A percentile compares a stretch with the other conserved stretches of the same genome.
Conservation (phyloP, 75 land plant genomes). For the Pseudotsuga menziesii region DNA sequence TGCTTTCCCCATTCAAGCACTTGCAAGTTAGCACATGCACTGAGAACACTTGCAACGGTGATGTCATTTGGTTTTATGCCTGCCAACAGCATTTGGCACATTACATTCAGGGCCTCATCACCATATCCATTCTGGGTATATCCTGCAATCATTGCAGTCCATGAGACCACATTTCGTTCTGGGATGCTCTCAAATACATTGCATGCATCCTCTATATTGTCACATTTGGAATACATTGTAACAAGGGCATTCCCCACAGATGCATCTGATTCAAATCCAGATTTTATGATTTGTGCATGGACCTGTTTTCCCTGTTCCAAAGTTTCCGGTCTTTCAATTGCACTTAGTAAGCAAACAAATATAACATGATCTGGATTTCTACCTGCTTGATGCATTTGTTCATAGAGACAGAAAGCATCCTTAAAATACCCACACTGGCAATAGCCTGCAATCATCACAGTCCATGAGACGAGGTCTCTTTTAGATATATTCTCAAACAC, state of each 20-base stretch:
- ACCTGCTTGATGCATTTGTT: not conserved
- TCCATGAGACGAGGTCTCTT: conserved; percentile 19
- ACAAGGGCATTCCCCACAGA: conserved; percentile 49
- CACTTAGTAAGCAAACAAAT: not conserved
- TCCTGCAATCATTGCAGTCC: conserved; percentile 51
- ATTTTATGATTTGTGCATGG: conserved; percentile 28
- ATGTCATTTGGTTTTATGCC: conserved; percentile 41
- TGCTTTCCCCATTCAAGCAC: conserved; percentile 30
- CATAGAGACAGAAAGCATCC: not conserved
- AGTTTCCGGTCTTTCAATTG: no score
- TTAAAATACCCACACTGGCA: not conserved
- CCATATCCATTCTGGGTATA: conserved; percentile 17
- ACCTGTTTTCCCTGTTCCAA: conserved; percentile 7
- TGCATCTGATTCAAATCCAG: conserved; percentile 17
- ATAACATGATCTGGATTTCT: not conserved
- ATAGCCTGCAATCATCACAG: conserved; percentile 17
- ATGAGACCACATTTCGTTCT: conserved; percentile 36
- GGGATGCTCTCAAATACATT: conserved; percentile 46
- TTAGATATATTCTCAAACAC: conserved; percentile 18
- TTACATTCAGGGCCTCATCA: conserved; percentile 30
- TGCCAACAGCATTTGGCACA: conserved; percentile 29
- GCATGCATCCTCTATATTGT: conserved; percentile 21
- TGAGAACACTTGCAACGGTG: conserved; percentile 34
- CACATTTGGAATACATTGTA: conserved; percentile 50
- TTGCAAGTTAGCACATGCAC: conserved; percentile 32